Conservation (phyloP, 305 asterid species). For the Ilex paraguariensis region DNA sequence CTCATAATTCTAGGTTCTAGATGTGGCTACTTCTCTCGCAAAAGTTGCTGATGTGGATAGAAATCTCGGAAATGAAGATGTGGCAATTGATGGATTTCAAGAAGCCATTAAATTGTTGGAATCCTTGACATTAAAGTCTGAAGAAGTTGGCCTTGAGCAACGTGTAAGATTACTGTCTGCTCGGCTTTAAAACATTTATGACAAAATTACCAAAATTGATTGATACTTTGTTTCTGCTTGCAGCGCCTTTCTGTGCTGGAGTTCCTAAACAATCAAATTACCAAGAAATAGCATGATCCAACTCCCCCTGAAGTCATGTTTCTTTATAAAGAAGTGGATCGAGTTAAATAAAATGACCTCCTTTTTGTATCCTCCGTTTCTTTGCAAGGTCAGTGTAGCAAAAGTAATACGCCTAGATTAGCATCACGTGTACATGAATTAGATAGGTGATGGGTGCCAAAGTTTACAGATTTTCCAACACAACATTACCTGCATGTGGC, state of each 20-base stretch:
- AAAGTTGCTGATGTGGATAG: slow-evolving; percentile 94
- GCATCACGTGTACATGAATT: no score
- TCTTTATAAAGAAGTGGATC: neutral
- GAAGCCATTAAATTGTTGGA: slow-evolving; percentile 71
- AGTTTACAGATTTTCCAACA: no score
- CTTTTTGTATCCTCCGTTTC: no score
- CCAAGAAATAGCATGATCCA: slow-evolving; percentile 26
- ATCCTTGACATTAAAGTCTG: slow-evolving; percentile 41
- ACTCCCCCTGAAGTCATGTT: slow-evolving; percentile 1
- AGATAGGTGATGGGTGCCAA: no score
- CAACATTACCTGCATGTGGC: no score
- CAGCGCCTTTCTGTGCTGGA: slow-evolving; percentile 80
- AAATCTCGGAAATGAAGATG: slow-evolving; percentile 63
- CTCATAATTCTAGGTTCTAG: slow-evolving; percentile 46
- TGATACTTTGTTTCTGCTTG: slow-evolving; percentile 12
- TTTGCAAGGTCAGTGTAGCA: no score
- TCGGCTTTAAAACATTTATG: neutral
- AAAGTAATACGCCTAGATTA: no score
- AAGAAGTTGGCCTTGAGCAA: slow-evolving; percentile 58
- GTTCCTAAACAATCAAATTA: slow-evolving; percentile 60
- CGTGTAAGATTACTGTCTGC: slow-evolving; percentile 42
- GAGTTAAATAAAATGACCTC: neutral
- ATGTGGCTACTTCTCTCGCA: slow-evolving; percentile 76
- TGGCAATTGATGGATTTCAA: slow-evolving; percentile 60
- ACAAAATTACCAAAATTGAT: neutral